Evolutionary conservation across 192 early-diverging fungal genomes (phyloP).

Genomic region (Diversispora epigaea): DNA sequence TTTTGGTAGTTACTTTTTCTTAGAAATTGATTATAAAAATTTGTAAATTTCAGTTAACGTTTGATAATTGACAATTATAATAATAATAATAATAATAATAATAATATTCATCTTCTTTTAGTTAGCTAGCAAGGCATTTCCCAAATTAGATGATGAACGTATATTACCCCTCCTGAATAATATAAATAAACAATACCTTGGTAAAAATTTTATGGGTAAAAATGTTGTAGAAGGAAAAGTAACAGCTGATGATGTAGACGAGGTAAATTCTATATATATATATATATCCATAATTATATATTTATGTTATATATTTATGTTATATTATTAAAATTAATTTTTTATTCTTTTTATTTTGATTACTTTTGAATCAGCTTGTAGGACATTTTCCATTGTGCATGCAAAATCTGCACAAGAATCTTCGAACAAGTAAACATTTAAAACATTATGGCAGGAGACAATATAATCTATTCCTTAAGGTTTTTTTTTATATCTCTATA

Average conservation of each 20-base stretch:
- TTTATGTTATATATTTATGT: not conserved
- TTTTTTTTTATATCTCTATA: not conserved
- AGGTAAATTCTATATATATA: slow-evolving; percentile 35
- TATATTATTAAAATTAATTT: not conserved
- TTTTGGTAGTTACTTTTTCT: slow-evolving; percentile 36
- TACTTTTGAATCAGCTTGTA: slow-evolving; percentile 41
- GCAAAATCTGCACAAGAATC: slow-evolving; percentile 71
- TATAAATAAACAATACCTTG: slow-evolving; percentile 78
- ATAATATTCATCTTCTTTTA: slow-evolving; percentile 33
- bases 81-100: not conserved
- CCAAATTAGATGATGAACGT: slow-evolving; percentile 88
- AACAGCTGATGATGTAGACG: slow-evolving; percentile 66
- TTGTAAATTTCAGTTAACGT: not conserved
- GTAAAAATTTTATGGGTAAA: slow-evolving; percentile 61
- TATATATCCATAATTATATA: not conserved
- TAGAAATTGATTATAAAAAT: not conserved
- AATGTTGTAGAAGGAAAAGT: slow-evolving; percentile 55
- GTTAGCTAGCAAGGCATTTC: slow-evolving; percentile 73
- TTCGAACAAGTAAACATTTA: slow-evolving; percentile 76
- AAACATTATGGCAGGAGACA: slow-evolving; percentile 88
- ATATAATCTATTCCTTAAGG: slow-evolving; percentile 91
- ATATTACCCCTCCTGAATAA: slow-evolving; percentile 85
- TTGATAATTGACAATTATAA: too few relatives aligned
- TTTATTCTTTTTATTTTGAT: too few relatives aligned
- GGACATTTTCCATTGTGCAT: slow-evolving; percentile 91